Conservation (phyloP, 2,329 filamentous ascomycete species). For the Penicillium expansum region DNA sequence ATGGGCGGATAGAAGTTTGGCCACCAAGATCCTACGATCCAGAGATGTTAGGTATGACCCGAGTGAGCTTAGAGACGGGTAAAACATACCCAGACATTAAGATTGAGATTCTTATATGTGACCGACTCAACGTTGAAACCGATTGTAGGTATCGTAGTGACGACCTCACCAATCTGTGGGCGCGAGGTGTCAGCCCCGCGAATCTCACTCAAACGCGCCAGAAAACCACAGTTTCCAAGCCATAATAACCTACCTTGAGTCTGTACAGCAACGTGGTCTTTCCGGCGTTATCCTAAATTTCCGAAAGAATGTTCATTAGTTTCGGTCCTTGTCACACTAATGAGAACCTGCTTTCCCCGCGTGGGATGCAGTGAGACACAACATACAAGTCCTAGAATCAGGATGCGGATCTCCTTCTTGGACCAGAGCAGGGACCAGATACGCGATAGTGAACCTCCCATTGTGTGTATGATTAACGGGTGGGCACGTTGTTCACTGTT, state of each 20-base stretch:
- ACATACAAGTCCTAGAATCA: slow-evolving; percentile 87
- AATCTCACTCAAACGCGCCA: not conserved
- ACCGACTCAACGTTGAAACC: slow-evolving; percentile 99
- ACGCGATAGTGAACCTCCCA: slow-evolving; percentile 58
- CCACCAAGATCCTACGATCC: slow-evolving; percentile 75
- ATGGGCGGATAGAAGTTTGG: slow-evolving; percentile 96
- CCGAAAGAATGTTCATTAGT: slow-evolving; percentile 10
- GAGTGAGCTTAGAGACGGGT: not conserved
- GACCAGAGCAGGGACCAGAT: slow-evolving; percentile 74
- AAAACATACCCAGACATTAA: slow-evolving; percentile 87
- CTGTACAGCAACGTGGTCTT: slow-evolving; percentile 97
- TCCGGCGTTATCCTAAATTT: slow-evolving; percentile 83
- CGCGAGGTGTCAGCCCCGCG: slow-evolving; percentile 9
- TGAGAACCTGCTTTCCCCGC: slow-evolving; percentile 11
- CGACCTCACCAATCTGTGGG: slow-evolving; percentile 87
- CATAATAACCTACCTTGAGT: slow-evolving; percentile 67
- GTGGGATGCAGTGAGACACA: slow-evolving; percentile 3
- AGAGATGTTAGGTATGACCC: slow-evolving; percentile 5
- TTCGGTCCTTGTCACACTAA: slow-evolving; percentile 1
- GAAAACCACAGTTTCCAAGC: not conserved
- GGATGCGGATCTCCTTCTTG: slow-evolving; percentile 96
- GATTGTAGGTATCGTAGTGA: slow-evolving; percentile 98
- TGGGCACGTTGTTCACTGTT: not conserved
- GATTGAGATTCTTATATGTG: slow-evolving; percentile 96
- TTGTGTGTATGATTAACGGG: slow-evolving; percentile 30